Percentiles rank a stretch among this genome's conserved stretches.
These are phyloP conservation scores for Kodamaea plutei DNA, from an alignment of 1,139 yeast genomes.

Conservation along the genomic window DNA sequence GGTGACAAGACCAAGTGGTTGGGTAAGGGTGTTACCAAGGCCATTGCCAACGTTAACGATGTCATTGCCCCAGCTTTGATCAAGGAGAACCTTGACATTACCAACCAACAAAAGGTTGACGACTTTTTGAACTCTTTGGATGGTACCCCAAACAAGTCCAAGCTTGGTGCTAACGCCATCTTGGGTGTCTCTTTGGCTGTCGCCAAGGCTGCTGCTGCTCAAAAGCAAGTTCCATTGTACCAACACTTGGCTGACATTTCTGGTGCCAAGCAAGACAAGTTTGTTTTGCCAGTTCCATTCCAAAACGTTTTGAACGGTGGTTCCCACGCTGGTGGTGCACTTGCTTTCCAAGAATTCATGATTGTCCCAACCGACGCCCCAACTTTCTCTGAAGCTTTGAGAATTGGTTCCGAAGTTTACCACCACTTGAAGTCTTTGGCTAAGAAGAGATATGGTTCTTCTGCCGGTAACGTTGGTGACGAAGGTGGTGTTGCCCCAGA, in stretches of 20 bases:
- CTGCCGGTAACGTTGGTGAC: constrained; percentile 99
- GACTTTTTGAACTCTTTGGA: constrained; percentile 73
- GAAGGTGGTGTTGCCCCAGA: constrained; percentile 99
- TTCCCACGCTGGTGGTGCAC: constrained; percentile 98
- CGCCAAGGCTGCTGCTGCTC: constrained; percentile 95
- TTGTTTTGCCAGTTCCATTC: constrained; percentile 91
- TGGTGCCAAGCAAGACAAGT: constrained; percentile 51
- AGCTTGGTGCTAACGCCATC: constrained; percentile 94
- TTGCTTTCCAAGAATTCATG: constrained; percentile 98
- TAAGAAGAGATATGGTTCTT: constrained; percentile 89
- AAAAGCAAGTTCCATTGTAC: constrained; percentile 82
- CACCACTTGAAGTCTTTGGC: constrained; percentile 87
- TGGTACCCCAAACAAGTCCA: constrained; percentile 92
- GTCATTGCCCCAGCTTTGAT: constrained; percentile 85
- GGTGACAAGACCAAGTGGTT: constrained; percentile 91
- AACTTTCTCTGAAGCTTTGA: constrained; percentile 86
- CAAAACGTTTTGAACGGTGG: constrained; percentile 98
- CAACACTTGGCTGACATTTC: constrained; percentile 75
- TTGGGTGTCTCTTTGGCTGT: constrained; percentile 92
- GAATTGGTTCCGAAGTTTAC: constrained; percentile 96
- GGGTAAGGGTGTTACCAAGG: constrained; percentile 93
- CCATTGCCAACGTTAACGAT: constrained; percentile 86
- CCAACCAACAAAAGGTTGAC: constrained; percentile 76
- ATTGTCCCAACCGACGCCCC: constrained; percentile 89
- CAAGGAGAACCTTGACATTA: constrained; percentile 68